Percentiles rank a stretch among this genome's conserved stretches.
phyloP scores from a whole-genome alignment of 1,284 basidiomycete species.

The Heterobasidion annosum region DNA sequence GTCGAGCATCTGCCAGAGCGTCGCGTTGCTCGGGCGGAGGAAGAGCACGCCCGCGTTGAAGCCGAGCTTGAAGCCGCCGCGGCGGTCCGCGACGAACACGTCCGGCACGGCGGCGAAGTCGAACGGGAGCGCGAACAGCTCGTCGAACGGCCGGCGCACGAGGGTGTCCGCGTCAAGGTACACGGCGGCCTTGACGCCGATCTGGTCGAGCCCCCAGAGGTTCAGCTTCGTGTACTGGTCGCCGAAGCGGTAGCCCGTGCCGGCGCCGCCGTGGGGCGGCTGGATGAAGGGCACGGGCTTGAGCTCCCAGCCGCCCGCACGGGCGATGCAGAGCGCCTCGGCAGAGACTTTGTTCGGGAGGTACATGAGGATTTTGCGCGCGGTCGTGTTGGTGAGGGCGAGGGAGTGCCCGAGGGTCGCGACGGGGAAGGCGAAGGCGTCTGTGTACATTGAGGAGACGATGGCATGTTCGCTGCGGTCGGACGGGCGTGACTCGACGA shows the following conservation, averaged over 20 bases:
- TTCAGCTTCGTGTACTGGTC: slow-evolving; percentile 37
- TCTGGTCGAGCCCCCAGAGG: slow-evolving; percentile 28
- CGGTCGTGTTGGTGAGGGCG: slow-evolving; percentile 22
- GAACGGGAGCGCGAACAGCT: slow-evolving; percentile 33
- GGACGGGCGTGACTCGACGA: neutral
- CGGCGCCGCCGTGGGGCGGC: slow-evolving; percentile 24
- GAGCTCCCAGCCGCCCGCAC: slow-evolving; percentile 27
- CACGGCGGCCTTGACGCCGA: slow-evolving; percentile 20
- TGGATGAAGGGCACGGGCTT: slow-evolving; percentile 24
- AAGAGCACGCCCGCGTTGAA: slow-evolving; percentile 36
- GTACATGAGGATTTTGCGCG: slow-evolving; percentile 27
- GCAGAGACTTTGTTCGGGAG: slow-evolving; percentile 27
- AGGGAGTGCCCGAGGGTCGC: slow-evolving; percentile 34
- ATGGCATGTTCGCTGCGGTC: slow-evolving; percentile 21
- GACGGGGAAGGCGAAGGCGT: slow-evolving; percentile 30
- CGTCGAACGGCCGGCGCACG: slow-evolving; percentile 32
- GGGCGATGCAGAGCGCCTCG: slow-evolving; percentile 27
- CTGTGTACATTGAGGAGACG: slow-evolving; percentile 32
- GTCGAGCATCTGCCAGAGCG: slow-evolving; percentile 24
- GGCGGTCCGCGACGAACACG: slow-evolving; percentile 17
- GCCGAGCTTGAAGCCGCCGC: slow-evolving; percentile 22
- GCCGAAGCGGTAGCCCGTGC: slow-evolving; percentile 23
- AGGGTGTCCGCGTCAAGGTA: slow-evolving; percentile 38
- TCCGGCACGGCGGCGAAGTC: slow-evolving; percentile 32
- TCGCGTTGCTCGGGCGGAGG: slow-evolving; percentile 21